These are phyloP conservation scores for Spongiforma sp. DNA, from an alignment of 1,284 basidiomycete genomes.

Conservation along the genomic window DNA sequence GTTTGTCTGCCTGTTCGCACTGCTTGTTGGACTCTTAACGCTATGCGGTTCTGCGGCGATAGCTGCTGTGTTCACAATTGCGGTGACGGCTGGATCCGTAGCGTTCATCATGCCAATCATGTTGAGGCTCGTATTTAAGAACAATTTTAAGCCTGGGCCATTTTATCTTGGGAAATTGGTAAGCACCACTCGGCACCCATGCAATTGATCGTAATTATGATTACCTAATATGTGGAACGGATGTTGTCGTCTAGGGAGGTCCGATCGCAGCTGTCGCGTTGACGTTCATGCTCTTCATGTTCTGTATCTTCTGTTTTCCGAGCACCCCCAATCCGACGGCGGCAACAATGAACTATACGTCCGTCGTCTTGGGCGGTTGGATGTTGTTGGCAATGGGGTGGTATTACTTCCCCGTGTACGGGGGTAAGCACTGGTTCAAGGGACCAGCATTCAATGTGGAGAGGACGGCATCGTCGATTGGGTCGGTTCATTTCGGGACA, in stretches of 20 bases:
- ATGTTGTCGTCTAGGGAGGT: not conserved
- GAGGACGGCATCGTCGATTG: no score
- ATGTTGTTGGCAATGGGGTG: not conserved
- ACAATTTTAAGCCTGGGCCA: not conserved
- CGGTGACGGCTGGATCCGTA: not conserved
- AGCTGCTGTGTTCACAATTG: not conserved
- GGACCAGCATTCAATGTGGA: not conserved
- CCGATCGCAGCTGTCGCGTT: not conserved
- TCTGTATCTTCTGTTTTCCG: not conserved
- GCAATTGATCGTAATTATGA: no score
- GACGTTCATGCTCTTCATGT: not conserved
- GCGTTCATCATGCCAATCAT: not conserved
- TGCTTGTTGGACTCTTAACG: not conserved
- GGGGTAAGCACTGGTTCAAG: not conserved
- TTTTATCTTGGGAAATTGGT: not conserved
- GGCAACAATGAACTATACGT: not conserved
- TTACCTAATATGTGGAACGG: no score
- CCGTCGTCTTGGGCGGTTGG: not conserved
- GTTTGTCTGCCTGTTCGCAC: not conserved
- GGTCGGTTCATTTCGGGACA: not conserved
- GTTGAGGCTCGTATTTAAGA: not conserved
- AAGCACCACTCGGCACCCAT: not conserved
- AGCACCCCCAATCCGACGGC: not conserved
- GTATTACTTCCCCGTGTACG: not conserved
- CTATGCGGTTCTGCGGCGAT: not conserved